Base-by-base conservation (phyloP, 768 basidiomycete species). In the Boletus bicolor region DNA sequence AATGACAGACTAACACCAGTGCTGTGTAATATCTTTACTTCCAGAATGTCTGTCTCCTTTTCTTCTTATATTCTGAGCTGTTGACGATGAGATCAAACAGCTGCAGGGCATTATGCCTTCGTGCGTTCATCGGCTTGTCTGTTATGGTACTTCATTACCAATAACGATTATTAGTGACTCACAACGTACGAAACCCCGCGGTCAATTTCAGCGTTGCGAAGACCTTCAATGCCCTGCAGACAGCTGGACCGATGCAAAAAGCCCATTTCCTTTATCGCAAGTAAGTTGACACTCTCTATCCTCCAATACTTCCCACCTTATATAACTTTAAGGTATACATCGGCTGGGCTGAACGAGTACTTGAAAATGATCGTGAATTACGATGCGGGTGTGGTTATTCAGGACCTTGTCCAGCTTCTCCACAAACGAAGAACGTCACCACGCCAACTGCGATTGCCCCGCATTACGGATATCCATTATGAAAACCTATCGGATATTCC, bases 61-160 rank as follows among this genome's bases (percentile, higher is more conserved):
- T 54, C 35, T 3, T 50, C 52, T 49, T 30, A 15, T 10, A 6
- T 19, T 44, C 19, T 44, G 32, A 30, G 24, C 30, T 6, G 46
- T 53, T 61, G 15, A 57, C n/a, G 7, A 41, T 10, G 10, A 15
- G 12, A 4, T 42, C 50, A 28, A 19, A 34, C 38, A 83, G 82
- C 17, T 82, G 79, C 59, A 71, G 75, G 55, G 71, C 74, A 7
- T 59, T 83, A 7, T 78, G 76, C 53, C 62, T 84, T 36, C 59
- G 83, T 83, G 64, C 49, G 79, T 75, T 7, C 24, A 39, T 28
- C 6, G 14, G 1, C 21, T 48, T 49, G 19, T 14, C 9, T 37
- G 35, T 32, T 0, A 6, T 30, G 15, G 46, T 21, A 39, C 24
- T 12, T 24, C 12, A 21, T 17, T 34, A 7, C 15, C 15, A n/a